A percentile compares a stretch with the other conserved stretches of the same genome.
Evolutionary conservation across 345 rosid species (phyloP).

Genomic region (Hibiscus syriacus): DNA sequence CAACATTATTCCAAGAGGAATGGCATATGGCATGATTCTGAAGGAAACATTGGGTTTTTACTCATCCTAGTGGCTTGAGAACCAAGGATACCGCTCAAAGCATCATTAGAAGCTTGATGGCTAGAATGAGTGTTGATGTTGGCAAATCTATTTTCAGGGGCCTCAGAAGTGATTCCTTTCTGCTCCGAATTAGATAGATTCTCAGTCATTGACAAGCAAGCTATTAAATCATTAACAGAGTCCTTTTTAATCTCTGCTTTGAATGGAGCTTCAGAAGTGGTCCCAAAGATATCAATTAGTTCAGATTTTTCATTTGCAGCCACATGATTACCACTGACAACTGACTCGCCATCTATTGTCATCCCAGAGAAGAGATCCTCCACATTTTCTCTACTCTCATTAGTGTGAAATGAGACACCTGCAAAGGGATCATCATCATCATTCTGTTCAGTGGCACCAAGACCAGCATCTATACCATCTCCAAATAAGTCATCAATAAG

Average conservation of each 20-base stretch:
- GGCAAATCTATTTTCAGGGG: constrained; percentile 41
- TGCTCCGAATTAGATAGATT: constrained; percentile 29
- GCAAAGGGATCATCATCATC: constrained; percentile 76
- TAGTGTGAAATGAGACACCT: constrained; percentile 71
- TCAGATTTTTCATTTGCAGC: constrained; percentile 26
- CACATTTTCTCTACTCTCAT: constrained; percentile 28
- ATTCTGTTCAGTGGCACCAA: constrained; percentile 31
- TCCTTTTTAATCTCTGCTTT: constrained; percentile 32
- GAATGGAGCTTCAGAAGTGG: constrained; percentile 25
- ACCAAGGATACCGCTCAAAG: constrained; percentile 41
- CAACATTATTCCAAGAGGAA: constrained; percentile 59
- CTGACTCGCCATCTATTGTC: constrained; percentile 48
- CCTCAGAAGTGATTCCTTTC: constrained; percentile 32
- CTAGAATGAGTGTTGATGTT: constrained; percentile 27
- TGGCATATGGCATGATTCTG: constrained; percentile 40
- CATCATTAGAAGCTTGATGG: constrained; percentile 37
- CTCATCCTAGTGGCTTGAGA: constrained; percentile 38
- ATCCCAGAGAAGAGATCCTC: constrained; percentile 83
- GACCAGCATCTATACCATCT: constrained; percentile 34
- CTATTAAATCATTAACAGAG: constrained; percentile 57
- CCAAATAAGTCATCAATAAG: constrained; percentile 74
- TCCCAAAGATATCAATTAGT: constrained; percentile 61
- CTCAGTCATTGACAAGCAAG: constrained; percentile 52
- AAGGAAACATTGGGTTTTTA: constrained; percentile 41
- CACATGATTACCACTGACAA: constrained; percentile 28